Evolutionary conservation across 2,329 filamentous ascomycete species (phyloP).

Genomic region (Clarireedia homoeocarpa): DNA sequence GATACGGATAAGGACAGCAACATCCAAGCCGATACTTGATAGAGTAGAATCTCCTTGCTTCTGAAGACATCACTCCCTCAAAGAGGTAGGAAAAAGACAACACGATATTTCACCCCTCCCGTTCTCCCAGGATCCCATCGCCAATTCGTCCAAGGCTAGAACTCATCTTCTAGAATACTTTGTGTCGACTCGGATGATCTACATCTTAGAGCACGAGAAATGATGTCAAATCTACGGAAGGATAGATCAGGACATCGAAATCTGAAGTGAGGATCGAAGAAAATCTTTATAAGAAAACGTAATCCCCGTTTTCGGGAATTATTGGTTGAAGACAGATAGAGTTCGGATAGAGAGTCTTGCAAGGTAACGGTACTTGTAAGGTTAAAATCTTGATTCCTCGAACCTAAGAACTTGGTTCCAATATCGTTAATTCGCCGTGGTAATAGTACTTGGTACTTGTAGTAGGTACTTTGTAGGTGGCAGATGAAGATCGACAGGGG

Average conservation of each 20-base stretch:
- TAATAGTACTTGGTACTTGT: not conserved
- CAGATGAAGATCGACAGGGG: not conserved
- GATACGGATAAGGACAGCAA: no score
- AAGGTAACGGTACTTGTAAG: not conserved
- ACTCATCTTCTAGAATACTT: not conserved
- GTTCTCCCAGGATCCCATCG: no score
- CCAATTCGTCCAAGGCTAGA: no score
- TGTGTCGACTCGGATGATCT: not conserved
- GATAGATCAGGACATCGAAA: not conserved
- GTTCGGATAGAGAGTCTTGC: not conserved
- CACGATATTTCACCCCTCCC: no score
- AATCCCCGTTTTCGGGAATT: not conserved
- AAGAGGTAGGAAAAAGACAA: no score
- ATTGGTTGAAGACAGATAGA: not conserved
- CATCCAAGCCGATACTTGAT: no score
- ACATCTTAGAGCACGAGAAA: not conserved
- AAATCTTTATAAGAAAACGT: not conserved
- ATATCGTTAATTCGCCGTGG: not conserved
- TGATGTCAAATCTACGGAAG: not conserved
- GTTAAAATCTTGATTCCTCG: conserved; percentile 2
- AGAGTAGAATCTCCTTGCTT: no score
- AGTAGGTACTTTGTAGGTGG: not conserved
- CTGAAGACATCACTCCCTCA: no score
- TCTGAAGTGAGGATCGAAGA: conserved; percentile 5
- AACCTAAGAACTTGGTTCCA: not conserved